Evolutionary conservation across 345 rosid species (phyloP).

Genomic region (Salix arbutifolia): DNA sequence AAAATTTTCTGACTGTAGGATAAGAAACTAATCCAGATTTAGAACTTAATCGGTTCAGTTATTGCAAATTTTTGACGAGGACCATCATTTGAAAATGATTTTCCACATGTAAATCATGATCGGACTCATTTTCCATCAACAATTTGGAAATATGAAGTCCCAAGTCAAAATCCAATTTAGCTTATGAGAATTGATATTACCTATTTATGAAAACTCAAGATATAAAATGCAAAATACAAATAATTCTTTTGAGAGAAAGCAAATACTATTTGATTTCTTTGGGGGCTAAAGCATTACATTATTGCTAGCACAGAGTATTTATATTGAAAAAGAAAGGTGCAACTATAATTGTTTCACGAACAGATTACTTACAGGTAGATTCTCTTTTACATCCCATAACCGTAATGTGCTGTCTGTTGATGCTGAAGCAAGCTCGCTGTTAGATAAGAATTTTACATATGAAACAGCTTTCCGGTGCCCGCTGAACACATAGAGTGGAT

Average conservation of each 20-base stretch:
- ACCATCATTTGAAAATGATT: not conserved
- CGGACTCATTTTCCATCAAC: not conserved
- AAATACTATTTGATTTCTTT: not conserved
- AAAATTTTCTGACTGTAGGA: not conserved
- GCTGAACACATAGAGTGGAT: slow-evolving; percentile 83
- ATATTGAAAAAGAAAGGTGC: not conserved
- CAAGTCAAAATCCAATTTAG: not conserved
- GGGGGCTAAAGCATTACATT: not conserved
- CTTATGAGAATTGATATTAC: not conserved
- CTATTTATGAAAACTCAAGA: not conserved
- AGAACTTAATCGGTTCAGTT: not conserved
- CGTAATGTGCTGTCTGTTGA: slow-evolving; percentile 95
- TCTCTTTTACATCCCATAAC: slow-evolving; percentile 92
- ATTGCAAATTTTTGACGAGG: not conserved
- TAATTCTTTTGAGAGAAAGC: too few relatives aligned
- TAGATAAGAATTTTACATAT: slow-evolving; percentile 89
- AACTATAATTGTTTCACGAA: not conserved
- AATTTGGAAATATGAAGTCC: not conserved
- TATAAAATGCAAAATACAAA: too few relatives aligned
- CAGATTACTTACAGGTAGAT: slow-evolving; percentile 57
- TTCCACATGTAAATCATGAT: too few relatives aligned
- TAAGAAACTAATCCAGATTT: too few relatives aligned
- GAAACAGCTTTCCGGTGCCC: slow-evolving; percentile 96
- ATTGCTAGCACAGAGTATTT: not conserved
- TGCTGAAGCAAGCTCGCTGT: slow-evolving; percentile 92